A percentile compares a stretch with the other conserved stretches of the same genome.
Conservation (phyloP, 306 rosid species). For the Sindora glabra region DNA sequence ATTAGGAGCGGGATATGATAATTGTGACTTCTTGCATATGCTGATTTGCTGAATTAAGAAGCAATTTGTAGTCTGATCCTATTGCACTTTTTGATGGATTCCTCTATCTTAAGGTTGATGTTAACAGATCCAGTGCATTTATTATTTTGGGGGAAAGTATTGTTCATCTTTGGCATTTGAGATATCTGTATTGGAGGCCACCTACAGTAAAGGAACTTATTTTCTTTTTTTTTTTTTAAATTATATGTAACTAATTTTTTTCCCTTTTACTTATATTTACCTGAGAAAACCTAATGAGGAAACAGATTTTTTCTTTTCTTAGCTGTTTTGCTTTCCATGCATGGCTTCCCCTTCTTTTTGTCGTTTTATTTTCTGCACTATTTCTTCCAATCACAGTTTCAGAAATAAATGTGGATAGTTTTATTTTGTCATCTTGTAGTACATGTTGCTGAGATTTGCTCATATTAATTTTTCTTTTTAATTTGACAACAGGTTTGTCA, state of each 20-base stretch:
- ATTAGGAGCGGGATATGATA: not conserved
- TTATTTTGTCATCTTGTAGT: not conserved
- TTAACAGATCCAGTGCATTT: not conserved
- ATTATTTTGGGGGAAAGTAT: too few relatives aligned
- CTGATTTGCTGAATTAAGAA: not conserved
- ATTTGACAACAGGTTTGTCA: constrained; percentile 56
- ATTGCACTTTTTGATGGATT: not conserved
- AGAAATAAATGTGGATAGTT: not conserved
- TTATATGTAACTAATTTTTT: too few relatives aligned
- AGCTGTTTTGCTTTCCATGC: too few relatives aligned
- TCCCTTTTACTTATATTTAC: not conserved
- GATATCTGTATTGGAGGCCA: too few relatives aligned
- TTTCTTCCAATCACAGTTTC: not conserved
- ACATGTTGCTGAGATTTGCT: not conserved
- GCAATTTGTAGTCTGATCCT: not conserved
- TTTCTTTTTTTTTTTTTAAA: too few relatives aligned
- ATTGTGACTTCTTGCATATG: not conserved
- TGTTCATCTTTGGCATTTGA: too few relatives aligned
- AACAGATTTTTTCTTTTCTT: too few relatives aligned
- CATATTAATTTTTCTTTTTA: not conserved
- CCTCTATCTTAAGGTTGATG: not conserved
- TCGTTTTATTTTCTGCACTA: not conserved
- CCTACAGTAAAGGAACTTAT: too few relatives aligned
- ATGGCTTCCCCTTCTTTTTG: not conserved
- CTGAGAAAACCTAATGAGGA: not conserved